Evolutionary conservation across 2,329 filamentous ascomycete species (phyloP), one percentile per base, ranked within the genome.

Genomic region (Ascochyta lentis): DNA sequence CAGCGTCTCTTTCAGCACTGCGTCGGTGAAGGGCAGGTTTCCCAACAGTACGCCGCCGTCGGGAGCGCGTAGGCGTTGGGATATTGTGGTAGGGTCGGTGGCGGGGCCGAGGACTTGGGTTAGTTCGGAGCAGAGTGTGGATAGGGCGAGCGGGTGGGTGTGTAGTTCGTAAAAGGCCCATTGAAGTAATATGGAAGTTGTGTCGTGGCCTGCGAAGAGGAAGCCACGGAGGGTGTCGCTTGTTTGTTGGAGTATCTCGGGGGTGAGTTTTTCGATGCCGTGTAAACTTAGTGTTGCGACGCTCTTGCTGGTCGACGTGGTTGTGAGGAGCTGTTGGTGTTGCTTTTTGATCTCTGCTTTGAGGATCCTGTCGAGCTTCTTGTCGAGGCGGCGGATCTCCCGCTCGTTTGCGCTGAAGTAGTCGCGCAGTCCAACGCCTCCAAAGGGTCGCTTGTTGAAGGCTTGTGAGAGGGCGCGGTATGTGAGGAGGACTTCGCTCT

Each of bases 1-100:
- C 8, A 80, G 62, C 0, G 77, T 72, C 59, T 81, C 78, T 41
- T 79, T 76, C 61, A 80, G 77, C 15, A 79, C 63, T 12, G 77
- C 78, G 53, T 78, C 57, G 13, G 58, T 63, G 48, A 65, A 86
- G 0, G 79, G 79, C 63, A 82, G 72, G 15, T 69, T 69, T 38
- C 31, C n/a, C 4, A 62, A 42, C 15, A 44, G 29, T 3, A 6
- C 3, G 24, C 40, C 37, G 1, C 45, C 40, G 6, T 43, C 38
- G 6, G 45, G 27, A n/a, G n/a, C 34, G 16, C 52, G 34, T 3
- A 55, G 35, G 26, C 7, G 26, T 27, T 27, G 26, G 1, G 26
- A 27, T 27, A 9, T 27, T 9, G 26, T 9, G 19, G 19, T 27
- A 9, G 45, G 52, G 12, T 22, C 15, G 0, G 41, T 12, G 7